Evolutionary conservation across 306 rosid genomes (phyloP).

Genomic region (Dicorynia guianensis): DNA sequence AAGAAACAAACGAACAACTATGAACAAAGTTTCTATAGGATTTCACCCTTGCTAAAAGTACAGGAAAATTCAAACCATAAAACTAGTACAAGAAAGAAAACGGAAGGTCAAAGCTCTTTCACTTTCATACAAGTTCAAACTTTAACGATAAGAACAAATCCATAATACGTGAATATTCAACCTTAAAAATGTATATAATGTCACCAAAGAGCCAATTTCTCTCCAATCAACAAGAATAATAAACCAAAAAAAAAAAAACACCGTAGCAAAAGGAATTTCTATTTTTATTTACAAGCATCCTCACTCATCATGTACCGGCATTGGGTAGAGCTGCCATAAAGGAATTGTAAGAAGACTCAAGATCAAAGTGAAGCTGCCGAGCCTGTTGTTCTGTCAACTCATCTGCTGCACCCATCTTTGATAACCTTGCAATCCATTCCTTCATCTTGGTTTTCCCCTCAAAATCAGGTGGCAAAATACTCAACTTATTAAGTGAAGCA

Average conservation of each 20-base stretch:
- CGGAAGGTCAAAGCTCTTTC: constrained; percentile 33
- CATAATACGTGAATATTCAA: constrained; percentile 35
- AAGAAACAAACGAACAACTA: constrained; percentile 19
- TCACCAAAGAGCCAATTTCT: constrained; percentile 45
- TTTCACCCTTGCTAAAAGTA: constrained; percentile 31
- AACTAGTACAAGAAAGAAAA: constrained; percentile 33
- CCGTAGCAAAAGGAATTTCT: constrained; percentile 4
- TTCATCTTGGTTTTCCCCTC: constrained; percentile 88
- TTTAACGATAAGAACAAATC: constrained; percentile 42
- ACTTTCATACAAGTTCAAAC: constrained; percentile 27
- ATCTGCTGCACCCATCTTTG: constrained; percentile 95
- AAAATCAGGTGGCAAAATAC: constrained; percentile 77
- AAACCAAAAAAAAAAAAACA: constrained; percentile 27
- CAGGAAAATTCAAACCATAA: constrained; percentile 40
- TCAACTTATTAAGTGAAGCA: constrained; percentile 73
- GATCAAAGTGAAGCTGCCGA: constrained; percentile 95
- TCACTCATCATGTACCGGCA: constrained; percentile 69
- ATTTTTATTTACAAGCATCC: constrained; percentile 56
- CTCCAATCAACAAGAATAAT: constrained; percentile 48
- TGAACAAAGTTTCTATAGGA: constrained; percentile 17
- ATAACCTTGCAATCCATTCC: constrained; percentile 86
- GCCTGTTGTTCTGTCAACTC: constrained; percentile 93
- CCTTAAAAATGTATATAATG: constrained; percentile 48
- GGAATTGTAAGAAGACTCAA: constrained; percentile 90
- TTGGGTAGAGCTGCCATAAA: constrained; percentile 90